phyloP scores from a whole-genome alignment of 805 yeast species.

The Aciculoconidium aculeatum region DNA sequence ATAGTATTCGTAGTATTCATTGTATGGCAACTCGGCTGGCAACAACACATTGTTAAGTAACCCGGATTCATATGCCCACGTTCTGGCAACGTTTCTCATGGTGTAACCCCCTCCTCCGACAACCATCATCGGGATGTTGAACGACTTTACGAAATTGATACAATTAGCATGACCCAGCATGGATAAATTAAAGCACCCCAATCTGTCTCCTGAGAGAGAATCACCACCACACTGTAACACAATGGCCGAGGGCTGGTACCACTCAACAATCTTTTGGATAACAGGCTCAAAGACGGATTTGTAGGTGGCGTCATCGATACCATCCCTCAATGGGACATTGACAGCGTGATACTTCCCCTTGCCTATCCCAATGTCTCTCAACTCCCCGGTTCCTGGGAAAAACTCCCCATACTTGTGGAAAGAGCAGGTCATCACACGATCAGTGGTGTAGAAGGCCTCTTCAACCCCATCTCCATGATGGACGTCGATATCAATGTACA shows the following conservation, averaged over 20 bases:
- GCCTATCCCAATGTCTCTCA: constrained; percentile 79
- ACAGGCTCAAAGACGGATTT: constrained; percentile 87
- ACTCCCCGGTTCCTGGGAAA: constrained; percentile 90
- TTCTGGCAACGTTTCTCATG: constrained; percentile 90
- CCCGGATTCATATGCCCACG: constrained; percentile 94
- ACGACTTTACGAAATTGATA: constrained; percentile 77
- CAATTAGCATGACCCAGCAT: constrained; percentile 96
- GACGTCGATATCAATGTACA: constrained; percentile 84
- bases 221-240: constrained; percentile 99
- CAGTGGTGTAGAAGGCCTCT: constrained; percentile 89
- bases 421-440: constrained; percentile 84
- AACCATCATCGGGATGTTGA: constrained; percentile 86
- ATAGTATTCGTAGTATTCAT: constrained; percentile 93
- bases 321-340: constrained; percentile 85
- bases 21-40: constrained; percentile 66
- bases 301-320: constrained; percentile 87
- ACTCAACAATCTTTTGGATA: constrained; percentile 66
- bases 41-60: constrained; percentile 73
- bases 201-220: constrained; percentile 88
- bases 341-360: constrained; percentile 78
- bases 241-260: constrained; percentile 93
- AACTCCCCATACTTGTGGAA: constrained; percentile 92
- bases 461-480: constrained; percentile 97
- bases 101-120: constrained; percentile 99
- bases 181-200: constrained; percentile 92